Conservation (phyloP, 1,139 yeast genomes). For the Magnusiomyces clavatus region DNA sequence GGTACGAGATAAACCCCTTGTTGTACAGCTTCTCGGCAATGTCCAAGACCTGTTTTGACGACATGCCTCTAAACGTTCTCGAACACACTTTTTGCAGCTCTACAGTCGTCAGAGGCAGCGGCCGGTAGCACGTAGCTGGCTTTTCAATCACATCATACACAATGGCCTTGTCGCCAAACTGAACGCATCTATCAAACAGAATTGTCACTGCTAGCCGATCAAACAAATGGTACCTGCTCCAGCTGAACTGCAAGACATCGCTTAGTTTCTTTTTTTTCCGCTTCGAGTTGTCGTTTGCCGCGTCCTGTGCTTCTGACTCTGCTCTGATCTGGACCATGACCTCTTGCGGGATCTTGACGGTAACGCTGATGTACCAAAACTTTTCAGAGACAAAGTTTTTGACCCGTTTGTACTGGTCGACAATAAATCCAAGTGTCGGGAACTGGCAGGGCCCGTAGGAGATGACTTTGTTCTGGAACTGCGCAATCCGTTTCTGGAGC, state of each 20-base stretch:
- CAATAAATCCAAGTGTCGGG: constrained; percentile 94
- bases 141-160: constrained; percentile 49
- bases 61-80: constrained; percentile 51
- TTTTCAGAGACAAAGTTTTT: constrained; percentile 64
- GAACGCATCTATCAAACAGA: constrained; percentile 61
- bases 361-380: constrained; percentile 67
- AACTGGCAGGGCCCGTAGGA: constrained; percentile 96
- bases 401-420: constrained; percentile 80
- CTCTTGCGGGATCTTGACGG: constrained; percentile 36
- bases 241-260: constrained; percentile 38
- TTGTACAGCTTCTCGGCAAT: constrained; percentile 79
- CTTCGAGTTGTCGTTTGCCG: constrained; percentile 1
- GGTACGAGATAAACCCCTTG: constrained; percentile 82
- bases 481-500: constrained; percentile 29
- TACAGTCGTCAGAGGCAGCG: constrained; percentile 92
- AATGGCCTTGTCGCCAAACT: constrained; percentile 19
- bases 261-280: constrained; percentile 8
- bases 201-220: constrained; percentile 60
- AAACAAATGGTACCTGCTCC: constrained; percentile 67
- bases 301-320: constrained; percentile 21
- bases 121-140: constrained; percentile 72
- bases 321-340: background rate
- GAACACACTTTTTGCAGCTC: constrained; percentile 87
- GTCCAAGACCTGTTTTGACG: constrained; percentile 75
- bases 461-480: constrained; percentile 26